Conservation (phyloP, 2,329 filamentous ascomycete species). For the Lecanosticta acicola region DNA sequence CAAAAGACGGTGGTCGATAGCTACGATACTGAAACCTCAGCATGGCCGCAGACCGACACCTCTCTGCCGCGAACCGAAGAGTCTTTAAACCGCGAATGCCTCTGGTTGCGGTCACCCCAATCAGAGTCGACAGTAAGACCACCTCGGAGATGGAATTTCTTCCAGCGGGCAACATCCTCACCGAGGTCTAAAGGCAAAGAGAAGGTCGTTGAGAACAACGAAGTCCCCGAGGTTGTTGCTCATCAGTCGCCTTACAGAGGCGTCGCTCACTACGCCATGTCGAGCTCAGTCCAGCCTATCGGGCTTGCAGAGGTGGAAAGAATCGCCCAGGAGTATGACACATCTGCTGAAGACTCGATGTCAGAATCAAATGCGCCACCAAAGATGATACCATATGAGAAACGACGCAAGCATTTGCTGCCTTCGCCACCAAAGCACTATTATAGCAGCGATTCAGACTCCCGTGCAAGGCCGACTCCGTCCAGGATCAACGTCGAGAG, state of each 20-base stretch:
- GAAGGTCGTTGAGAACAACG: conserved; percentile 21
- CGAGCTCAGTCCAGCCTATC: conserved; percentile 45
- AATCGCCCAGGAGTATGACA: conserved; percentile 39
- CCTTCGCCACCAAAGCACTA: conserved; percentile 22
- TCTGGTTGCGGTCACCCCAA: conserved; percentile 28
- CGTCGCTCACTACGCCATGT: conserved; percentile 52
- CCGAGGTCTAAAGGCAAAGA: conserved; percentile 33
- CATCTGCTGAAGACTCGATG: conserved; percentile 19
- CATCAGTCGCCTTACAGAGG: conserved; percentile 7
- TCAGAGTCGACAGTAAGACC: conserved; percentile 29
- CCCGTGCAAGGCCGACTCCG: conserved; percentile 9
- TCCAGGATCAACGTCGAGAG: conserved; percentile 19
- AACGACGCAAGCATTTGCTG: conserved; percentile 23
- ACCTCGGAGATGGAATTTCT: conserved; percentile 53
- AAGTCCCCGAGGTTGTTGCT: conserved; percentile 7
- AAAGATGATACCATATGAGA: conserved; percentile 24
- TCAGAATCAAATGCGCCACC: conserved; percentile 8
- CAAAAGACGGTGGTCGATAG: conserved; percentile 10
- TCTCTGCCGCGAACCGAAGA: conserved; percentile 8
- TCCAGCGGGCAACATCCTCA: conserved; percentile 45
- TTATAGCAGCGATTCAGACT: conserved; percentile 8
- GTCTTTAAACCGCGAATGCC: conserved; percentile 34
- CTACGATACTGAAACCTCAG: conserved; percentile 12
- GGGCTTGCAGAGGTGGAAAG: conserved; percentile 43
- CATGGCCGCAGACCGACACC: conserved; percentile 14